Evolutionary conservation across 2,329 filamentous ascomycete genomes (phyloP).

Genomic region (Aspergillus latus): DNA sequence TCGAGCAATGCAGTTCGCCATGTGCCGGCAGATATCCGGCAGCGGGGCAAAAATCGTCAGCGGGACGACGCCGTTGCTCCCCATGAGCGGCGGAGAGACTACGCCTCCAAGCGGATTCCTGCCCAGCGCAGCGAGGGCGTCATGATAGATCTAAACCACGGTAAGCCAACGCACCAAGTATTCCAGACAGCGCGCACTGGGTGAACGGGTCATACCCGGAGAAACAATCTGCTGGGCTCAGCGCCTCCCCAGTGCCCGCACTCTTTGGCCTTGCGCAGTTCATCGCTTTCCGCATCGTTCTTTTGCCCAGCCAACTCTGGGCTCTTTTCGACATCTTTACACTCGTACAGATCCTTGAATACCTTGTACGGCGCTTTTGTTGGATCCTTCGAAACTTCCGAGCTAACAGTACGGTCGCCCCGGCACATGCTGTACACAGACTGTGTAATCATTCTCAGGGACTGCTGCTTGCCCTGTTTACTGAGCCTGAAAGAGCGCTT

Average conservation of each 20-base stretch:
- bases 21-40: slow-evolving; percentile 70
- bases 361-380: slow-evolving; percentile 54
- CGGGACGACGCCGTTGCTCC: slow-evolving; percentile 63
- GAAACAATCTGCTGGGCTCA: slow-evolving; percentile 66
- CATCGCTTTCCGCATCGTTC: slow-evolving; percentile 34
- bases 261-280: slow-evolving; percentile 54
- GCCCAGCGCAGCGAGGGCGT: slow-evolving; percentile 53
- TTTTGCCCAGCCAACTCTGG: slow-evolving; percentile 26
- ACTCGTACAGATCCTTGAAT: slow-evolving; percentile 57
- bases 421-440: slow-evolving; percentile 54
- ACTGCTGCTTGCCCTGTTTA: neutral
- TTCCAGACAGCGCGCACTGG: neutral
- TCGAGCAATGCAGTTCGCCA: slow-evolving; percentile 71
- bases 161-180: neutral
- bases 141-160: slow-evolving; percentile 58
- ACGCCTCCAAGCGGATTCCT: slow-evolving; percentile 46
- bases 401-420: slow-evolving; percentile 55
- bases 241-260: slow-evolving; percentile 69
- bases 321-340: slow-evolving; percentile 25
- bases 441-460: slow-evolving; percentile 6
- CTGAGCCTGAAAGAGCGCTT: neutral
- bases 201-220: slow-evolving; percentile 47
- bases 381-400: slow-evolving; percentile 56
- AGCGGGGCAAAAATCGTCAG: slow-evolving; percentile 68
- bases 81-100: slow-evolving; percentile 60